Percentiles rank a stretch among this genome's conserved stretches.
Conservation (phyloP, 2,329 filamentous ascomycete genomes). For the Monilinia fructicola region DNA sequence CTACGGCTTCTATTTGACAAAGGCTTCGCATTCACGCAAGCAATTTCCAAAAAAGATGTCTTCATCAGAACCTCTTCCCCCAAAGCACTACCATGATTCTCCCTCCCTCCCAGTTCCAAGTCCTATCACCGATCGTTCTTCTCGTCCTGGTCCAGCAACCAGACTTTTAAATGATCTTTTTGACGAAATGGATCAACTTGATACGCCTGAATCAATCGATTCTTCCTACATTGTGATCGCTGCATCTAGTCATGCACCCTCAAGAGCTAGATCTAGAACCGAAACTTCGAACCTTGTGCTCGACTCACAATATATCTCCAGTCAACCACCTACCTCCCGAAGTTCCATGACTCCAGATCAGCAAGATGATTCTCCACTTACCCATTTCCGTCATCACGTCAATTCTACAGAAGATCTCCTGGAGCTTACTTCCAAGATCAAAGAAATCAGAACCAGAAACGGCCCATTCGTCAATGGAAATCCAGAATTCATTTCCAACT, state of each 20-base stretch:
- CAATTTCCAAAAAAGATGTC: background rate
- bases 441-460: background rate
- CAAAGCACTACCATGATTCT: background rate
- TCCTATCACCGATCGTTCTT: background rate
- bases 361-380: background rate
- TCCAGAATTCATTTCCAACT: background rate
- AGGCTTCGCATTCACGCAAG: background rate
- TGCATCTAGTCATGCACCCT: background rate
- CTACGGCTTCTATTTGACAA: background rate
- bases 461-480: background rate
- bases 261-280: background rate
- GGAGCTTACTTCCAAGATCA: background rate
- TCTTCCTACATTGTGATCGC: background rate
- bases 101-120: background rate
- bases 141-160: background rate
- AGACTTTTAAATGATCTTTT: background rate
- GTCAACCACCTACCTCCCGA: background rate
- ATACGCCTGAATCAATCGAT: background rate
- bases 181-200: background rate
- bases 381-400: background rate
- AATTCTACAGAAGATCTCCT: background rate
- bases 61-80: background rate
- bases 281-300: background rate
- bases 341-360: background rate
- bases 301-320: background rate